Evolutionary conservation across 352 stramenopile species (phyloP), one percentile per base, ranked within the genome.

Genomic region (Phytophthora lateralis): DNA sequence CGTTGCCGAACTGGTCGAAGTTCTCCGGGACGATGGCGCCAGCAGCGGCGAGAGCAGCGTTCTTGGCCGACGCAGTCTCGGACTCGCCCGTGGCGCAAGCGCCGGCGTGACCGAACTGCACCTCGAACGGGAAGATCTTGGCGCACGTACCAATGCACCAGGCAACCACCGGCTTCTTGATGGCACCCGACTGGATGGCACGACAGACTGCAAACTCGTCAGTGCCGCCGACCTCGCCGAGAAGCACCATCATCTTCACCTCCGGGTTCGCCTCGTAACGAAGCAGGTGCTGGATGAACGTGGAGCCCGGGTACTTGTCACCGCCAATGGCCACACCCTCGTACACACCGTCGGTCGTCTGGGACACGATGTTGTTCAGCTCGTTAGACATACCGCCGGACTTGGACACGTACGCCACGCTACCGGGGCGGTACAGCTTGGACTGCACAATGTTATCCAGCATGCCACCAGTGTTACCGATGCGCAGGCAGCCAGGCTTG

Each of bases 121-220:
- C 96, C 73, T 99, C 96, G 71, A 98, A 98, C 12, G 93, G 89
- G 78, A 99, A 99, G 62, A 98, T 98, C 59, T 96, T 98, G 45
- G 96, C 95, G 61, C 96, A 99, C 34, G 96, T 99, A 55, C 96
- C 96, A 76, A 98, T 99, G 76, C 95, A 98, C 96, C 96, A 99
- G n/a, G 95, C 96, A 44, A 99, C 81, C n/a, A 99, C 75, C 14
- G 96, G 96, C 78, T 99, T 99, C 26, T 78, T 97, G 67, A 99
- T 98, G 61, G 94, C 80, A 56, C 95, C 95, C 66, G 69, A 94
- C 78, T 98, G 81, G 52, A 99, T 85, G 11, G 95, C 95, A 52
- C 90, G 88, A 75, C 85, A 96, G 29, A 98, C 95, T 42, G 97
- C 90, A 58, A 98, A 99, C 79, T 99, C 96, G 72, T 99, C 96